Evolutionary conservation across 1,284 basidiomycete genomes (phyloP).

Genomic region (Sutorius eximius): DNA sequence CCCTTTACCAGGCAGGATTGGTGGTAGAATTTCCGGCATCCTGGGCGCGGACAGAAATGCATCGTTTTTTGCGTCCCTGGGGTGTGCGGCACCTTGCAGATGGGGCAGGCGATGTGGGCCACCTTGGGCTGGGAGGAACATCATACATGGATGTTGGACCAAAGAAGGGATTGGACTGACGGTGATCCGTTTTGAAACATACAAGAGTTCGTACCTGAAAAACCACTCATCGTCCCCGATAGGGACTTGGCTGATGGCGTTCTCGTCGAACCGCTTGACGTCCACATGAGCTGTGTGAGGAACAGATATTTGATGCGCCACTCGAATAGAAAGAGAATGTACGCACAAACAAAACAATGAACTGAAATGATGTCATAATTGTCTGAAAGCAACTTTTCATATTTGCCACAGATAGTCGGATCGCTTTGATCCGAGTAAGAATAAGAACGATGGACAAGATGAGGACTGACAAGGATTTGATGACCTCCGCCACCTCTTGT

Average conservation of each 20-base stretch:
- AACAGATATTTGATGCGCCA: neutral
- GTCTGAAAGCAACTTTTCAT: slow-evolving; percentile 47
- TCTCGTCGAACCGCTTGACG: slow-evolving; percentile 38
- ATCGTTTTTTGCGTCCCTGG: slow-evolving; percentile 39
- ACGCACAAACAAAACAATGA: slow-evolving; percentile 42
- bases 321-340: neutral
- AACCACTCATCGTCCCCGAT: slow-evolving; percentile 44
- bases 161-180: slow-evolving; percentile 25
- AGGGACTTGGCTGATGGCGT: slow-evolving; percentile 31
- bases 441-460: neutral
- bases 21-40: slow-evolving; percentile 46
- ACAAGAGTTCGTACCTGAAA: slow-evolving; percentile 41
- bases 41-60: slow-evolving; percentile 53
- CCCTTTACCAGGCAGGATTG: slow-evolving; percentile 38
- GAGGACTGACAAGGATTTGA: slow-evolving; percentile 47
- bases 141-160: neutral
- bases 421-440: slow-evolving; percentile 32
- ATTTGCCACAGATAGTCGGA: slow-evolving; percentile 35
- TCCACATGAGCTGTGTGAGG: slow-evolving; percentile 22
- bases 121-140: slow-evolving; percentile 36
- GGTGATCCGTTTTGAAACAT: slow-evolving; percentile 30
- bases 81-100: slow-evolving; percentile 43
- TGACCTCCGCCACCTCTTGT: slow-evolving; percentile 38
- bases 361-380: slow-evolving; percentile 44
- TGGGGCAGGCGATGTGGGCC: slow-evolving; percentile 33